These are phyloP conservation scores for Leishmania martiniquensis DNA, from an alignment of 208 protist genomes.

Conservation along the genomic window DNA sequence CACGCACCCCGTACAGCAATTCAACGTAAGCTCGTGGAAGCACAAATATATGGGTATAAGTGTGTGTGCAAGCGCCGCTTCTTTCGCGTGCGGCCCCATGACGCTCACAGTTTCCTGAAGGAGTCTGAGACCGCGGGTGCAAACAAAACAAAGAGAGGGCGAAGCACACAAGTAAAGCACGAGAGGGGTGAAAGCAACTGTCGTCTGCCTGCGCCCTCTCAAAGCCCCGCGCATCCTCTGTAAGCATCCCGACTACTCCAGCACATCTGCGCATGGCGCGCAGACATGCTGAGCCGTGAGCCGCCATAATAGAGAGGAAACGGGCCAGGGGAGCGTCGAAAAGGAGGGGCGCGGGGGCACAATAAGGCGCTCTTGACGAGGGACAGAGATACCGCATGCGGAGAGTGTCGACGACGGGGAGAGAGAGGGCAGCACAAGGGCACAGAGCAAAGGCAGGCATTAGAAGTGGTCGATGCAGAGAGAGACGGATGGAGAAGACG, in stretches of 20 bases:
- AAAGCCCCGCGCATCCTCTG: background rate
- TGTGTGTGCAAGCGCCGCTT: background rate
- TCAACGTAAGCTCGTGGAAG: background rate
- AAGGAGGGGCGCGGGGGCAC: background rate
- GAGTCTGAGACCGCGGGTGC: background rate
- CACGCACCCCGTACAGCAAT: background rate
- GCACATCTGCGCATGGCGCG: background rate
- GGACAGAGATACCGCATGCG: background rate
- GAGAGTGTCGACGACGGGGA: background rate
- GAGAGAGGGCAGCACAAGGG: background rate
- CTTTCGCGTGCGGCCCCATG: background rate
- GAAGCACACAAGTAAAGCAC: background rate
- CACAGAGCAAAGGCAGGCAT: background rate
- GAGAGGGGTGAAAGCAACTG: background rate
- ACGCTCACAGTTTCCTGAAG: background rate
- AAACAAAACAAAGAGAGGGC: background rate
- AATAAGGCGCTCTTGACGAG: background rate
- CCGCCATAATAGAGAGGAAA: constrained; percentile 7
- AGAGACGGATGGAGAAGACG: background rate
- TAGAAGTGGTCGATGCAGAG: background rate
- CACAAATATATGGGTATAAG: background rate
- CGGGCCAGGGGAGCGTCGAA: background rate
- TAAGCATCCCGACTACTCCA: background rate
- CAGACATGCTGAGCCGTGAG: background rate
- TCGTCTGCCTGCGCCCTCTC: background rate